A percentile compares a stretch with the other conserved stretches of the same genome.
Evolutionary conservation across 805 yeast species (phyloP).

Genomic region (Hagleromyces aurorensis): DNA sequence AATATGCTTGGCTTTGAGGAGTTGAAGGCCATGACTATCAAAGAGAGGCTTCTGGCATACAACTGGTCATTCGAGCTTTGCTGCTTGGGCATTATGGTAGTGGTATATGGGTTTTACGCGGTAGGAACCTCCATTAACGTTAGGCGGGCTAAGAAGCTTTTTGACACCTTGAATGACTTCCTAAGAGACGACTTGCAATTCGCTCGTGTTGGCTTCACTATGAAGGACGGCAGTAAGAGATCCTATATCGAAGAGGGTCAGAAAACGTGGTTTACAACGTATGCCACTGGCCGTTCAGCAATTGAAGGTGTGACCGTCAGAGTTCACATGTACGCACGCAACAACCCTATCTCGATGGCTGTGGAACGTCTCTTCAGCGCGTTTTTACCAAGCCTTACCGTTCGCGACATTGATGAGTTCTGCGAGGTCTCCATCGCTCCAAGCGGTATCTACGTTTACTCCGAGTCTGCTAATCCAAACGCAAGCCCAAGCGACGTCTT

Average conservation of each 20-base stretch:
- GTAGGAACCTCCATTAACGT: slow-evolving; percentile 56
- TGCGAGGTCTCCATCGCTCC: slow-evolving; percentile 54
- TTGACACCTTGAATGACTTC: slow-evolving; percentile 42
- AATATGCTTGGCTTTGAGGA: slow-evolving; percentile 37
- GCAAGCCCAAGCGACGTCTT: slow-evolving; percentile 39
- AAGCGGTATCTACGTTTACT: slow-evolving; percentile 28
- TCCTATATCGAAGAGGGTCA: slow-evolving; percentile 34
- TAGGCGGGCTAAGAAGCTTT: slow-evolving; percentile 44
- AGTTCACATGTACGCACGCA: slow-evolving; percentile 67
- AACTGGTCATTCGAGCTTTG: slow-evolving; percentile 72
- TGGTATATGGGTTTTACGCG: slow-evolving; percentile 43
- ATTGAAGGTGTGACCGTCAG: slow-evolving; percentile 54
- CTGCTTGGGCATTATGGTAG: slow-evolving; percentile 43
- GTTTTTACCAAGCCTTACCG: slow-evolving; percentile 47
- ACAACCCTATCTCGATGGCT: slow-evolving; percentile 60
- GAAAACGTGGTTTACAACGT: slow-evolving; percentile 41
- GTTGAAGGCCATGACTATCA: slow-evolving; percentile 48
- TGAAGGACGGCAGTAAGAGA: slow-evolving; percentile 14
- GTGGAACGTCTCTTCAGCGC: slow-evolving; percentile 56
- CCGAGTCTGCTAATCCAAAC: slow-evolving; percentile 21
- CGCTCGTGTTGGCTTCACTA: slow-evolving; percentile 46
- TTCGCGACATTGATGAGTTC: slow-evolving; percentile 46
- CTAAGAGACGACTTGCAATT: slow-evolving; percentile 53
- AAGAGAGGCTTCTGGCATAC: slow-evolving; percentile 49
- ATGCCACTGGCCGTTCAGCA: slow-evolving; percentile 84